Base-by-base conservation (phyloP, 164 flowering plant species). In the Santalum album region DNA sequence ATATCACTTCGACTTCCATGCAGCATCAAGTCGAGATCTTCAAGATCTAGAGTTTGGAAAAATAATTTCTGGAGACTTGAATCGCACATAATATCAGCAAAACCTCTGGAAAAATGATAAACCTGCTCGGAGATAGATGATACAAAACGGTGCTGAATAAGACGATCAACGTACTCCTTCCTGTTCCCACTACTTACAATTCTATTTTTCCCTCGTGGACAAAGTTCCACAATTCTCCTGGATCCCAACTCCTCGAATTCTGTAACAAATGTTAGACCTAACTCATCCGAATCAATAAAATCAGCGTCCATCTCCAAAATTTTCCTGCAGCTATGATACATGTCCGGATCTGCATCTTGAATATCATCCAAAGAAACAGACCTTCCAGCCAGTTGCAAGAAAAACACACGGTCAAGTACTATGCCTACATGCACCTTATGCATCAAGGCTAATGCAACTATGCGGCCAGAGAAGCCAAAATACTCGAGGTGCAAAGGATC, bases 361-460 rank as follows among this genome's bases (percentile, higher is more conserved):
- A 83, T 74, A 64, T 91, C 98, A 60, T 88, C 96, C 64, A 86
- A 57, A 15, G 81, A 56, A 56, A 91, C 62, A 47, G 17, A 1
- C 45, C 42, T 74, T 57, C 87, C 91, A 56, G 88, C 83, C 61
- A 91, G 75, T 80, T 86, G 95, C 60, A 68, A 46, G 75, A 81
- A 79, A 69, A 91, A 91, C 10, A 74, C 70, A 40, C 90, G 90
- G 68, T 88, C 96, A 65, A 88, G 71, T 24, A 80, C 79, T 38
- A 91, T 60, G 49, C 95, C 96, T 17, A 91, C 79, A 75, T 91
- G 96, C 55, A 91, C 81, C 66, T 75, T 84, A 58, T 86, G 84
- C 86, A 88, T 79, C 76, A 91, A 66, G 20, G 98, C 87, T 54
- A 91, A 69, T 3, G 94, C 98, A 70, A 88, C 75, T 32, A 88